Conservation (phyloP, 202 grass and related monocot genomes). For the Digitaria exilis region DNA sequence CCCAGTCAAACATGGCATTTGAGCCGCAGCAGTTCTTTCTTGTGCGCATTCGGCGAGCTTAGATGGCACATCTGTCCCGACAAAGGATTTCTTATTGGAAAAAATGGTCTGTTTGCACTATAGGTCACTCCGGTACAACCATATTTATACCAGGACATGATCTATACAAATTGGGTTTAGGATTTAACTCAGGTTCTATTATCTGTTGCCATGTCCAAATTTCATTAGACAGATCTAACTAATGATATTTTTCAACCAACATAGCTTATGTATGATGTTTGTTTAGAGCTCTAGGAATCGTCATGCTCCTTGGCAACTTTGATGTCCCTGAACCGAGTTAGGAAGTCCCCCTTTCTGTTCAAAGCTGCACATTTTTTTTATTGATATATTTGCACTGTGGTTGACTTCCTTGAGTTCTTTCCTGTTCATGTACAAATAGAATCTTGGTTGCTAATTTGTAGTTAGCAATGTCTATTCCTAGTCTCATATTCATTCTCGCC, state of each 20-base stretch:
- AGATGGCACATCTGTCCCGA: background rate
- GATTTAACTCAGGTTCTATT: slow-evolving; percentile 10
- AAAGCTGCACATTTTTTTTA: background rate
- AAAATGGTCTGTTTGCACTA: background rate
- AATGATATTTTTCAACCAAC: background rate
- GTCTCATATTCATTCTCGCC: slow-evolving; percentile 17
- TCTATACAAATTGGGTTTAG: background rate
- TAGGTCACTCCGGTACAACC: background rate
- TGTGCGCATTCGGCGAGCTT: background rate
- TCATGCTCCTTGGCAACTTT: background rate
- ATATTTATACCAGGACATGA: background rate
- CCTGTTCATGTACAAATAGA: background rate
- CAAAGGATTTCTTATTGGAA: background rate
- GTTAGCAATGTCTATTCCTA: background rate
- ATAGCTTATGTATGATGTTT: background rate
- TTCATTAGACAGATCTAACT: background rate
- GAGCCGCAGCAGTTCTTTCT: background rate
- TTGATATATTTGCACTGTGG: background rate
- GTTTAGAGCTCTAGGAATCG: background rate
- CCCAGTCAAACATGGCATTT: background rate
- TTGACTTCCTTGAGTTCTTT: background rate
- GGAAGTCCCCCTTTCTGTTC: background rate
- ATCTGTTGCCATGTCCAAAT: background rate
- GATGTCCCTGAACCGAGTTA: background rate
- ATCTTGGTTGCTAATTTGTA: background rate